Evolutionary conservation across 2,329 filamentous ascomycete genomes (phyloP), one percentile per base, ranked within the genome.

Genomic region (Cercospora zeina): DNA sequence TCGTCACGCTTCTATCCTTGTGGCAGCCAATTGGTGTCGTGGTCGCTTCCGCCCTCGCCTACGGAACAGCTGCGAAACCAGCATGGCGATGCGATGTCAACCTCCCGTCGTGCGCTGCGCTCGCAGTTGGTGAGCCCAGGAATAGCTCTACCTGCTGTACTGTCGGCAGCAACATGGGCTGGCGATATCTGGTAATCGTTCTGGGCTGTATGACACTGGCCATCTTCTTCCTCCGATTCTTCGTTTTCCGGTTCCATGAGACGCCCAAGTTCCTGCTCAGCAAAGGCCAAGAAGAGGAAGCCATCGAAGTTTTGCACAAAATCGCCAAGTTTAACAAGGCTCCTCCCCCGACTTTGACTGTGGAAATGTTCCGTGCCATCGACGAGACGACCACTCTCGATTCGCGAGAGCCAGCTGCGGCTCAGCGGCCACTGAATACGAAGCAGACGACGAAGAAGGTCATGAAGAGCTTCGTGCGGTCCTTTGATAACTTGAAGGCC

Each of bases 261-360:
- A 85, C 84, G 1, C 85, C 85, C 0, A 87, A 87, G 68, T 87
- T 83, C 66, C 76, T 85, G 4, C 75, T 87, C 8, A 81, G 79
- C 51, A 75, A 78, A 14, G 83, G 83, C 9, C 72, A 79, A 19
- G 84, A 87, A 58, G 79, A 74, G 1, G 76, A 81, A 59, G 79
- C 85, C 0, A 78, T 86, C 37, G 70, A 73, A 30, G 77, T 78
- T 1, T 69, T 81, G 11, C 70, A 79, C 34, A 71, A 78, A 33
- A 76, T 81, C 21, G 77, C 79, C 4, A 74, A 76, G 37, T 75
- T 77, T 69, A 81, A 81, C 69, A 73, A 73, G 45, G 75, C 58
- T 67, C 66, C 6, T 55, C 79, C 24, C 72, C 74, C 0, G 56
- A 77, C 4, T 71, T 73, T 33, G 72, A 76, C 39, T 73, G 79